A percentile compares a stretch with the other conserved stretches of the same genome.
These are phyloP conservation scores for Umbilicus rupestris DNA, from an alignment of 164 flowering plant species.

Conservation along the genomic window DNA sequence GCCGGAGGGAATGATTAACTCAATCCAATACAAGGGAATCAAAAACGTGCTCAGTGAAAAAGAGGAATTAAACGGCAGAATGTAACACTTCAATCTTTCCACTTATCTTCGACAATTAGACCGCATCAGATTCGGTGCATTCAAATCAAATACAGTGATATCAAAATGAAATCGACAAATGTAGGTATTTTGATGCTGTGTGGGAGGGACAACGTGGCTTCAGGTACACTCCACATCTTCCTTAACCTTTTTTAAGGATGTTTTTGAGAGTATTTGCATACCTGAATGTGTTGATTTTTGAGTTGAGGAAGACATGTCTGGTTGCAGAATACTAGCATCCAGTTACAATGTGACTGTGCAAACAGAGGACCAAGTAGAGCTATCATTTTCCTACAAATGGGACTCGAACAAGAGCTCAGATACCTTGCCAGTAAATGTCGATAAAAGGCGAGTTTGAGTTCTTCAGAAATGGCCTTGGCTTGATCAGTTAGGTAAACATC, in stretches of 20 bases:
- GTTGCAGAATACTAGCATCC: slow-evolving; percentile 15
- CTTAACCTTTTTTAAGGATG: no score
- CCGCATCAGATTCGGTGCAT: no score
- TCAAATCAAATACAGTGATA: no score
- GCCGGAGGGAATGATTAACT: slow-evolving; percentile 4
- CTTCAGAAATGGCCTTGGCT: no score
- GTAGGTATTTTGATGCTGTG: no score
- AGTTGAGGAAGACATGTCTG: not conserved
- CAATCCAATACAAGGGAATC: slow-evolving; percentile 3
- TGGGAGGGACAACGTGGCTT: no score
- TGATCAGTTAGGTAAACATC: no score
- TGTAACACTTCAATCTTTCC: not conserved
- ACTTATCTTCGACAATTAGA: no score
- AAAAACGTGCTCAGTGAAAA: not conserved
- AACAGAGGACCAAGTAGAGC: slow-evolving; percentile 18
- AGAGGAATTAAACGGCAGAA: not conserved
- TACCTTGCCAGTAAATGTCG: slow-evolving; percentile 6
- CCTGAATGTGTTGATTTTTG: not conserved
- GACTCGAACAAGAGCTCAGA: not conserved
- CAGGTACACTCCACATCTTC: no score
- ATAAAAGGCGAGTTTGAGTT: no score
- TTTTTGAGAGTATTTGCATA: no score
- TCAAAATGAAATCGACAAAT: no score
- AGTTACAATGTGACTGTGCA: slow-evolving; percentile 8
- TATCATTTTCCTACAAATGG: slow-evolving; percentile 18